Percentiles rank a stretch among this genome's conserved stretches.
These are phyloP conservation scores for Aspergillus alliaceus DNA, from an alignment of 2,329 filamentous ascomycete genomes.

Conservation along the genomic window DNA sequence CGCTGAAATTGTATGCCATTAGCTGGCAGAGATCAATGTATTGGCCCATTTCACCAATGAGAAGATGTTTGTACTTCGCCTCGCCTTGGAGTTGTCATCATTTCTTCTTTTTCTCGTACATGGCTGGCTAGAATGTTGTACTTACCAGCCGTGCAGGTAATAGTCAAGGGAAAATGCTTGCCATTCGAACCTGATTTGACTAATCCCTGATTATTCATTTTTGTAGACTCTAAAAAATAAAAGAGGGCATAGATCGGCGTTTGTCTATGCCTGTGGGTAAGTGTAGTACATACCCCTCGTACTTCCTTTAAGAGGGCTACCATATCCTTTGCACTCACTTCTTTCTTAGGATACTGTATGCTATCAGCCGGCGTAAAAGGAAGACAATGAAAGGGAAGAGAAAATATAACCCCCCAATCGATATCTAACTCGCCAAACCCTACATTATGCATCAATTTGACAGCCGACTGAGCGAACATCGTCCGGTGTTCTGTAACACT, in stretches of 20 bases:
- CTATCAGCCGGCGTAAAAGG: not conserved
- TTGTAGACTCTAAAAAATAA: too few relatives aligned
- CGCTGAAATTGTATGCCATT: slow-evolving; percentile 87
- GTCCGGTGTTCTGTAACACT: slow-evolving; percentile 59
- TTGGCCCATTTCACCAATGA: slow-evolving; percentile 46
- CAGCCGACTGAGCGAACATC: slow-evolving; percentile 67
- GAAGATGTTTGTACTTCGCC: slow-evolving; percentile 44
- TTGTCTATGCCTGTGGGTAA: not conserved
- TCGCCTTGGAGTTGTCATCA: slow-evolving; percentile 31
- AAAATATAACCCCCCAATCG: slow-evolving; percentile 38
- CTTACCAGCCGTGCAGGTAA: slow-evolving; percentile 47
- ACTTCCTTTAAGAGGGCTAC: slow-evolving; percentile 36
- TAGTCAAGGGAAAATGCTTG: slow-evolving; percentile 47
- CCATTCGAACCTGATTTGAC: slow-evolving; percentile 39
- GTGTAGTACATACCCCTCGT: slow-evolving; percentile 26
- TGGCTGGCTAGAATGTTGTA: too few relatives aligned
- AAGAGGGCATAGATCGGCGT: too few relatives aligned
- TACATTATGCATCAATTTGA: slow-evolving; percentile 72
- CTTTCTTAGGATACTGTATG: slow-evolving; percentile 35
- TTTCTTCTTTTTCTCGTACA: not conserved
- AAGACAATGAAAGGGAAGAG: not conserved
- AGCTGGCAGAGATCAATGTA: slow-evolving; percentile 55
- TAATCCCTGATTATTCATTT: slow-evolving; percentile 30
- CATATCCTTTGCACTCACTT: slow-evolving; percentile 33
- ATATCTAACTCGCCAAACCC: slow-evolving; percentile 61